Conservation (phyloP, 2,329 filamentous ascomycete species). For the Hypoxylon rubiginosum region DNA sequence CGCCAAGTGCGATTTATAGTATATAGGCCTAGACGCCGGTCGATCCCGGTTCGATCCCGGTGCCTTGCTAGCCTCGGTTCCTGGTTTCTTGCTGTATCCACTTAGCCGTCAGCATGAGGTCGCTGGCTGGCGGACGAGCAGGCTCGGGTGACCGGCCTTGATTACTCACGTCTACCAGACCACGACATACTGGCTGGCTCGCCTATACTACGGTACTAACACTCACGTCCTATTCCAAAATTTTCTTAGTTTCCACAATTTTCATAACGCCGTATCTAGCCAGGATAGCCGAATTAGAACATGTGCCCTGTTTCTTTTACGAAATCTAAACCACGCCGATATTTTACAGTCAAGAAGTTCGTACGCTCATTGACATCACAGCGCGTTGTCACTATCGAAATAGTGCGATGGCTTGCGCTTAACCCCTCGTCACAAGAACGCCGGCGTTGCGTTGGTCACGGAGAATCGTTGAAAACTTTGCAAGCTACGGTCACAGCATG, state of each 20-base stretch:
- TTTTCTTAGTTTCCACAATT: conserved; percentile 10
- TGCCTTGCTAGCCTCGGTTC: conserved; percentile 18
- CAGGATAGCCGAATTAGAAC: conserved; percentile 20
- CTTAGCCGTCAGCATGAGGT: conserved; percentile 19
- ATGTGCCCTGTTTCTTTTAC: conserved; percentile 23
- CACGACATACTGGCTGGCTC: background rate
- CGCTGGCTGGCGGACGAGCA: conserved; percentile 10
- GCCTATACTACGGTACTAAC: background rate
- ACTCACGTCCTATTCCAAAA: conserved; percentile 9
- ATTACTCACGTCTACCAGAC: conserved; percentile 11
- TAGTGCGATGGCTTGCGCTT: conserved; percentile 10
- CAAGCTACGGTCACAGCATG: conserved; percentile 13
- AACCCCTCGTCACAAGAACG: conserved; percentile 12
- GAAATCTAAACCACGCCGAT: conserved; percentile 19
- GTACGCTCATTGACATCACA: conserved; percentile 7
- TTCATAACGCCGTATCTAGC: background rate
- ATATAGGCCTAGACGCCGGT: conserved; percentile 22
- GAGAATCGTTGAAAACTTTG: conserved; percentile 13
- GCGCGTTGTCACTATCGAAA: conserved; percentile 5
- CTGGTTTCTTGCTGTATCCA: conserved; percentile 20
- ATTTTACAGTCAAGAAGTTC: conserved; percentile 21
- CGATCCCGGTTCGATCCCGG: conserved; percentile 31
- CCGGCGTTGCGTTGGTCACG: conserved; percentile 17
- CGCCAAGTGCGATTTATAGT: conserved; percentile 27
- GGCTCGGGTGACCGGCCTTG: conserved; percentile 32